phyloP scores from a whole-genome alignment of 176 grass and related monocot species.

The Musa acuminata region DNA sequence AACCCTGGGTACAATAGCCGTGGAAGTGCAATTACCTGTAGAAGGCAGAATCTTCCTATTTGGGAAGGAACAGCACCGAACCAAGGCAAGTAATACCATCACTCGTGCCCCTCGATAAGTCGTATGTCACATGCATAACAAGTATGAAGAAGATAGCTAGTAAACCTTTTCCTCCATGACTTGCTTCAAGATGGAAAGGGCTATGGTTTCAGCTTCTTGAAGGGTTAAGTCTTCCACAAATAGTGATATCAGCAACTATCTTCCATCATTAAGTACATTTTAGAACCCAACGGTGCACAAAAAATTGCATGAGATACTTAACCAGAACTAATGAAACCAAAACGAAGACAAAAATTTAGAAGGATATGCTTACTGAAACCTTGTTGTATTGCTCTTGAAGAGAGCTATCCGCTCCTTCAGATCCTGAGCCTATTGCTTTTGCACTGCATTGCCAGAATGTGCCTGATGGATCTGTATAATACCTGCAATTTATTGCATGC shows the following conservation, averaged over 20 bases:
- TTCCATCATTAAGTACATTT: background rate
- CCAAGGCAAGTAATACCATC: too few relatives aligned
- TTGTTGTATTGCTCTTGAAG: constrained; percentile 96
- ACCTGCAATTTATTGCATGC: constrained; percentile 31
- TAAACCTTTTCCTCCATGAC: constrained; percentile 93
- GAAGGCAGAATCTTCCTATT: too few relatives aligned
- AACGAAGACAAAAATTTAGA: background rate
- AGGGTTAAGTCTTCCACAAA: constrained; percentile 64
- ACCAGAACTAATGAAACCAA: background rate
- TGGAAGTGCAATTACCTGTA: too few relatives aligned
- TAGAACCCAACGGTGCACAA: background rate
- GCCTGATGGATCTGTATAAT: constrained; percentile 88
- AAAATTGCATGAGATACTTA: background rate
- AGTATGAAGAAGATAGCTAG: background rate
- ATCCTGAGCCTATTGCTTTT: constrained; percentile 92
- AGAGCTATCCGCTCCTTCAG: constrained; percentile 96
- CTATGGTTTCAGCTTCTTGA: constrained; percentile 78
- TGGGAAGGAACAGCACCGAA: too few relatives aligned
- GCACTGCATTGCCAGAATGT: constrained; percentile 96
- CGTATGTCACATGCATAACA: background rate
- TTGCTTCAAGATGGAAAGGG: constrained; percentile 89
- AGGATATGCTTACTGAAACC: constrained; percentile 24
- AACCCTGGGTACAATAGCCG: too few relatives aligned
- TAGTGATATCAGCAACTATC: background rate
- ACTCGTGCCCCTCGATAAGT: too few relatives aligned